Evolutionary conservation across 2,329 filamentous ascomycete genomes (phyloP).

Genomic region (Dryadomyces quercus-mongolicae): DNA sequence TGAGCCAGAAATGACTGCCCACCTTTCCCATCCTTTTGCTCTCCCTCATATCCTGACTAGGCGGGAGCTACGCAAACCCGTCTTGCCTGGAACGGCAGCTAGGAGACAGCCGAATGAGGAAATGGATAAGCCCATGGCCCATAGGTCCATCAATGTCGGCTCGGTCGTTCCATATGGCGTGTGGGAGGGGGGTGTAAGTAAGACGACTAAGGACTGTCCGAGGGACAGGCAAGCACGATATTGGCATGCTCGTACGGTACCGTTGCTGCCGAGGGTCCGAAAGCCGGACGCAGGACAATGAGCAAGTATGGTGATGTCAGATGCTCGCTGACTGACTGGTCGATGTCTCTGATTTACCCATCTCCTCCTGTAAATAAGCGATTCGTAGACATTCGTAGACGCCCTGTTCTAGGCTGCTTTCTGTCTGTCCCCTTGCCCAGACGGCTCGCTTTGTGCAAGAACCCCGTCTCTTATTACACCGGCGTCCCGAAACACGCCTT

Average conservation of each 20-base stretch:
- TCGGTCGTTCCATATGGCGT: background rate
- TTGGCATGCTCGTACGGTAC: too few species aligned
- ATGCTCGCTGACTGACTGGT: too few species aligned
- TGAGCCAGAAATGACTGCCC: background rate
- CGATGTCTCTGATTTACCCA: background rate
- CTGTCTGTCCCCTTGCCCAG: too few species aligned
- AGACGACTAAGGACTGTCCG: background rate
- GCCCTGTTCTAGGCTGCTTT: too few species aligned
- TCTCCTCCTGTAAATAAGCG: too few species aligned
- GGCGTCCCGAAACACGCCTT: too few species aligned
- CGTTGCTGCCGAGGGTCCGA: background rate
- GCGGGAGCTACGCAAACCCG: slow-evolving; percentile 6
- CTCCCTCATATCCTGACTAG: background rate
- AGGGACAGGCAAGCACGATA: too few species aligned
- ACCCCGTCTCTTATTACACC: too few species aligned
- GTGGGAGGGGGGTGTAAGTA: background rate
- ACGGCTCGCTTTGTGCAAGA: too few species aligned
- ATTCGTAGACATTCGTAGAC: too few species aligned
- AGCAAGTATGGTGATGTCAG: background rate
- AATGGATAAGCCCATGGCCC: background rate
- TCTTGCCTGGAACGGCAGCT: slow-evolving; percentile 10
- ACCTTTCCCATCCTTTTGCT: background rate
- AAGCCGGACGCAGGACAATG: background rate
- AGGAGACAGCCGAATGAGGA: slow-evolving; percentile 9
- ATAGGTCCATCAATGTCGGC: background rate